Conservation (phyloP, 805 yeast genomes). For the Saccharomycopsis fodiens region DNA sequence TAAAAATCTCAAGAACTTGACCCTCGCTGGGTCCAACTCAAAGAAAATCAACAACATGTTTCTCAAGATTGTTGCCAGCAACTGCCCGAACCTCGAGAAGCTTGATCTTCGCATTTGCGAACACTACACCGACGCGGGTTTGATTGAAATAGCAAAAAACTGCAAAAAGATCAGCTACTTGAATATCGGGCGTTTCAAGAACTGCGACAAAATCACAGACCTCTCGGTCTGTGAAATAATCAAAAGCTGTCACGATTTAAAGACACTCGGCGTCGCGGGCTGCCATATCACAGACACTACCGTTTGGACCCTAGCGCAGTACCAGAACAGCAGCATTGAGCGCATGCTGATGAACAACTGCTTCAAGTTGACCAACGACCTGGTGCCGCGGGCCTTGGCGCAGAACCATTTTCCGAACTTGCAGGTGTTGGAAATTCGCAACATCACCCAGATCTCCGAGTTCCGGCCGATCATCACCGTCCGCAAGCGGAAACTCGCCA, state of each 20-base stretch:
- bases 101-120: slow-evolving; percentile 85
- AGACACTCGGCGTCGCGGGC: slow-evolving; percentile 85
- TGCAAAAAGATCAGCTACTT: slow-evolving; percentile 53
- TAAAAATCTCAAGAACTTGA: slow-evolving; percentile 32
- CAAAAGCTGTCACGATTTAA: slow-evolving; percentile 42
- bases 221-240: slow-evolving; percentile 53
- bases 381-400: slow-evolving; percentile 42
- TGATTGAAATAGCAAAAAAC: slow-evolving; percentile 53
- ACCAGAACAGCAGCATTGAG: slow-evolving; percentile 41
- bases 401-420: slow-evolving; percentile 47
- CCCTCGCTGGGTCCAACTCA: slow-evolving; percentile 62
- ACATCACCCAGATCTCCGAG: slow-evolving; percentile 47
- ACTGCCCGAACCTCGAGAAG: slow-evolving; percentile 51
- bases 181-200: slow-evolving; percentile 73
- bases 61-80: slow-evolving; percentile 41
- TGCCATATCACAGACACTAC: slow-evolving; percentile 70
- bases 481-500: slow-evolving; percentile 42
- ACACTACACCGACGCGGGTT: slow-evolving; percentile 63
- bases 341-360: slow-evolving; percentile 76
- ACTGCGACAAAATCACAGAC: slow-evolving; percentile 65
- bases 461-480: slow-evolving; percentile 61
- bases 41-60: slow-evolving; percentile 53
- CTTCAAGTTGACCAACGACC: slow-evolving; percentile 39
- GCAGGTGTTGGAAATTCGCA: slow-evolving; percentile 71
- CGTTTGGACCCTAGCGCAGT: slow-evolving; percentile 70